phyloP scores from a whole-genome alignment of 768 basidiomycete genomes.

The Psilocybe tampanensis region DNA sequence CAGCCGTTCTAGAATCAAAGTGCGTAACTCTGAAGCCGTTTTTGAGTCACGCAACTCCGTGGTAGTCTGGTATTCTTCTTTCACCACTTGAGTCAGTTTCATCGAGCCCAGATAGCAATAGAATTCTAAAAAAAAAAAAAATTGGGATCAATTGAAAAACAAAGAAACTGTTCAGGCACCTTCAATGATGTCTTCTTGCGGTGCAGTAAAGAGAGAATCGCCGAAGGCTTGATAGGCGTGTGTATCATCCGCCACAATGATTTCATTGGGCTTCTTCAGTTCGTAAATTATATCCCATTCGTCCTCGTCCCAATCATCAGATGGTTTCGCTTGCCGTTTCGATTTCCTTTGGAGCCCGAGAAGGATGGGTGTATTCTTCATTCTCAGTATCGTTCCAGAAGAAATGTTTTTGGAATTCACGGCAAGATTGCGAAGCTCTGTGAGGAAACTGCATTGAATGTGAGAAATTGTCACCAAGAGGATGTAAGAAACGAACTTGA shows the following conservation, averaged over 20 bases:
- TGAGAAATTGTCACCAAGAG: neutral
- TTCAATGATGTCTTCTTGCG: slow-evolving; percentile 92
- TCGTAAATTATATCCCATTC: slow-evolving; percentile 77
- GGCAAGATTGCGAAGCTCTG: slow-evolving; percentile 85
- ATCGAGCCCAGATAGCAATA: slow-evolving; percentile 78
- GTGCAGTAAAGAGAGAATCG: slow-evolving; percentile 72
- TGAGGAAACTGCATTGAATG: slow-evolving; percentile 61
- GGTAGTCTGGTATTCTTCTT: slow-evolving; percentile 72
- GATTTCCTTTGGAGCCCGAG: slow-evolving; percentile 70
- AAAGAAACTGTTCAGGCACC: slow-evolving; percentile 46
- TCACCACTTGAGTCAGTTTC: slow-evolving; percentile 70
- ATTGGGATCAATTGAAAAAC: neutral
- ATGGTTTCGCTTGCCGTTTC: slow-evolving; percentile 32
- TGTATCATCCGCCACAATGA: slow-evolving; percentile 87
- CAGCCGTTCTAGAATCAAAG: slow-evolving; percentile 77
- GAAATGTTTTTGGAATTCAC: slow-evolving; percentile 67
- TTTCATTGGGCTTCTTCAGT: slow-evolving; percentile 65
- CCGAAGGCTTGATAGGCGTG: slow-evolving; percentile 81
- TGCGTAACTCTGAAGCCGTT: slow-evolving; percentile 51
- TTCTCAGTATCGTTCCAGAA: slow-evolving; percentile 51
- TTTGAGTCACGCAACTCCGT: slow-evolving; percentile 52
- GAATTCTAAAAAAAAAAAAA: slow-evolving; percentile 49
- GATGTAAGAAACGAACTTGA: slow-evolving; percentile 50
- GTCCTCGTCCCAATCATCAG: slow-evolving; percentile 63
- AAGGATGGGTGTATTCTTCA: slow-evolving; percentile 74